These are phyloP conservation scores for Ailanthus altissimus DNA, from an alignment of 345 rosid genomes.

Conservation along the genomic window DNA sequence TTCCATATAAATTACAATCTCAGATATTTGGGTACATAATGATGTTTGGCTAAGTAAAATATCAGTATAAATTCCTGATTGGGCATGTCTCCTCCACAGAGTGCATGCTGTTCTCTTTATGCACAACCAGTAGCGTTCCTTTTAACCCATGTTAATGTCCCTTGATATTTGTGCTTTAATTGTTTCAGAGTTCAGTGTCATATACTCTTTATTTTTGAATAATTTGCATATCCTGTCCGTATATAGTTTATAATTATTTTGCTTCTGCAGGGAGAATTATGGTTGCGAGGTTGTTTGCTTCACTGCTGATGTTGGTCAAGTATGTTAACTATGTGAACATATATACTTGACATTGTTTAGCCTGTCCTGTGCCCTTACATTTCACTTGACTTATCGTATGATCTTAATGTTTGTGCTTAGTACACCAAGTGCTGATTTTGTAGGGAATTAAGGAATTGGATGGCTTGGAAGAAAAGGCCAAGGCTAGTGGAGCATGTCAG, in stretches of 20 bases:
- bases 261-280: conserved; percentile 72
- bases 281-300: conserved; percentile 99
- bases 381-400: not conserved
- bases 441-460: conserved; percentile 86
- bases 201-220: not conserved
- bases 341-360: not conserved
- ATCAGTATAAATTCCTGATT: not conserved
- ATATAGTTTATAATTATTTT: conserved; percentile 6
- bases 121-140: not conserved
- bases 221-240: not conserved
- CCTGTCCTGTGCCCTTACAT: not conserved
- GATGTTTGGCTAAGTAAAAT: conserved; percentile 6
- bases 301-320: conserved; percentile 99
- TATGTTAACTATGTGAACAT: conserved; percentile 29
- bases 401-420: conserved; percentile 5
- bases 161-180: not conserved
- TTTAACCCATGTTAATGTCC: not conserved
- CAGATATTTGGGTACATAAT: conserved; percentile 2
- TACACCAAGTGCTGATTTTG: conserved; percentile 20
- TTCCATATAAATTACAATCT: not conserved
- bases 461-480: conserved; percentile 93
- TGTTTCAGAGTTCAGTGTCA: not conserved
- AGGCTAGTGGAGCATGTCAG: conserved; percentile 95
- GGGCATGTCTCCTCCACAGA: not conserved
- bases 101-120: not conserved